A percentile compares a stretch with the other conserved stretches of the same genome.
Evolutionary conservation across 2,329 filamentous ascomycete species (phyloP).

Genomic region (Corniculantispora saksenae): DNA sequence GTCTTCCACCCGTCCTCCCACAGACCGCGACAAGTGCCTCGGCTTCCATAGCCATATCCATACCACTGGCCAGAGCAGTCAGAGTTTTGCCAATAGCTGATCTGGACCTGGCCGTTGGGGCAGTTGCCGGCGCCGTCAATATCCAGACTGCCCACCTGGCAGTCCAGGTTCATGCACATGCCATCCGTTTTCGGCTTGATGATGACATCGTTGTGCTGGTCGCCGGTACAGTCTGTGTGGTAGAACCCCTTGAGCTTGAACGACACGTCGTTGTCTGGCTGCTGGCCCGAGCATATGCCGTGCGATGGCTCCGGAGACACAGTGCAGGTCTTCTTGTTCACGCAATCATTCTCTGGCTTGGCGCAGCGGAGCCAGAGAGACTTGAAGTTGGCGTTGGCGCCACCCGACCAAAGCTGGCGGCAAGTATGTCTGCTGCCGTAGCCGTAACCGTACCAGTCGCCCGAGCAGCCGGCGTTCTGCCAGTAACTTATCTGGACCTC

Average conservation of each 20-base stretch:
- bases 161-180: conserved; percentile 18
- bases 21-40: not conserved
- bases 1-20: not conserved
- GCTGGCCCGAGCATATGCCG: conserved; percentile 1
- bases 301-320: not conserved
- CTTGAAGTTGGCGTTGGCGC: not conserved
- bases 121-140: not conserved
- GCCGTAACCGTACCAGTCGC: conserved; percentile 9
- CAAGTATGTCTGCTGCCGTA: not conserved
- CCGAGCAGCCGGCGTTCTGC: not conserved
- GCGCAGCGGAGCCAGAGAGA: not conserved
- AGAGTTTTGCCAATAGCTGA: not conserved
- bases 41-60: not conserved
- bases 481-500: conserved; percentile 9
- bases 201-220: conserved; percentile 7
- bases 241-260: conserved; percentile 12
- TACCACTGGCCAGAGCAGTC: not conserved
- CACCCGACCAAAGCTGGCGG: conserved; percentile 3
- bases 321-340: conserved; percentile 7
- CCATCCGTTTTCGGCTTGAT: not conserved
- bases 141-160: conserved; percentile 12
- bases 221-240: conserved; percentile 17
- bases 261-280: not conserved
- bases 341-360: not conserved
- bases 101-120: conserved; percentile 5